Evolutionary conservation across 371 early-diverging fungal species (phyloP).

Genomic region (Apophysomyces ossiformis): DNA sequence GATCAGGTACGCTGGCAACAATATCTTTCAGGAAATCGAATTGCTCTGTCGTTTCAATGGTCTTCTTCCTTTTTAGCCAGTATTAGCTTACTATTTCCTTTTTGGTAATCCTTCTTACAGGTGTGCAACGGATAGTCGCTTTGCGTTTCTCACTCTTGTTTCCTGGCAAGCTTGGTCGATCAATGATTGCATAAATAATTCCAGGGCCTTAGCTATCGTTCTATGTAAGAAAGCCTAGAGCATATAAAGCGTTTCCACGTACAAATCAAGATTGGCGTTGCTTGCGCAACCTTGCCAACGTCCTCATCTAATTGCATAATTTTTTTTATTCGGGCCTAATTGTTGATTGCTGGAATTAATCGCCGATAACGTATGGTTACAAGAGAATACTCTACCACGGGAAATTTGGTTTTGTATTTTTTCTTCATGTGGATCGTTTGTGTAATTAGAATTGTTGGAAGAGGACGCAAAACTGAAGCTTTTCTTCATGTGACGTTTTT

Average conservation of each 20-base stretch:
- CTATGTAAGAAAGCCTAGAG: slow-evolving; percentile 13
- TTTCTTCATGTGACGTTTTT: no score
- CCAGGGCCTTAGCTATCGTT: slow-evolving; percentile 84
- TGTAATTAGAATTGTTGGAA: background rate
- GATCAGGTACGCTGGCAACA: slow-evolving; percentile 79
- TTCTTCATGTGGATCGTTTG: slow-evolving; percentile 67
- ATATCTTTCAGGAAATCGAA: slow-evolving; percentile 5
- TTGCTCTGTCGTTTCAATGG: slow-evolving; percentile 60
- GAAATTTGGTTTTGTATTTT: slow-evolving; percentile 91
- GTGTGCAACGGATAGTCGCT: slow-evolving; percentile 85
- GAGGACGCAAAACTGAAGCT: no score
- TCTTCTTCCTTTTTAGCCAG: slow-evolving; percentile 69
- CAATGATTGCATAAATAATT: slow-evolving; percentile 92
- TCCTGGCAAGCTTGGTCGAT: slow-evolving; percentile 87
- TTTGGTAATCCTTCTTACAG: slow-evolving; percentile 60
- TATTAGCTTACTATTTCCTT: background rate
- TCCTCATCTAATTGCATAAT: slow-evolving; percentile 99
- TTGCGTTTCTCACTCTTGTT: slow-evolving; percentile 77
- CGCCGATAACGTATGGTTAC: background rate
- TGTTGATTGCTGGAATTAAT: slow-evolving; percentile 12
- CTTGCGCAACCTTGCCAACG: slow-evolving; percentile 99
- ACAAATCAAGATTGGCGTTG: slow-evolving; percentile 97
- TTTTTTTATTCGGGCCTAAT: slow-evolving; percentile 98
- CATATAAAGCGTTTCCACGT: slow-evolving; percentile 22
- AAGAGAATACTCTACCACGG: slow-evolving; percentile 65